phyloP scores from a whole-genome alignment of 2,329 filamentous ascomycete genomes.

The Rachicladosporium sp. region DNA sequence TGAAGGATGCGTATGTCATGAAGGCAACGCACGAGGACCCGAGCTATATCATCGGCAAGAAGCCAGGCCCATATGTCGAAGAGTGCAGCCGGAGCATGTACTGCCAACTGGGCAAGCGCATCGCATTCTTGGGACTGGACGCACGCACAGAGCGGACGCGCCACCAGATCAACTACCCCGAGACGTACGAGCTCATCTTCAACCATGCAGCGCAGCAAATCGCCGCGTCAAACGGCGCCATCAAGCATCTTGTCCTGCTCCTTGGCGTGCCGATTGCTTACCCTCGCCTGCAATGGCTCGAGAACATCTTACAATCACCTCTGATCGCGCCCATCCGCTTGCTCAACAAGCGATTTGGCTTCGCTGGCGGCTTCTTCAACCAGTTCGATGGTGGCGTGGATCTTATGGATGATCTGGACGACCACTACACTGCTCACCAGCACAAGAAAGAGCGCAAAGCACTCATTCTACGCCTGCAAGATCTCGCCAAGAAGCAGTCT shows the following conservation, averaged over 20 bases:
- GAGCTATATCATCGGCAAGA: constrained; percentile 67
- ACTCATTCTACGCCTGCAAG: constrained; percentile 54
- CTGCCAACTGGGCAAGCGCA: constrained; percentile 51
- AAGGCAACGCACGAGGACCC: constrained; percentile 46
- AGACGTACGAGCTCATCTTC: constrained; percentile 52
- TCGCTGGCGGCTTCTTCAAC: constrained; percentile 81
- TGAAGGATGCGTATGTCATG: constrained; percentile 62
- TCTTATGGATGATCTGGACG: constrained; percentile 52
- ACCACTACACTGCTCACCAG: constrained; percentile 75
- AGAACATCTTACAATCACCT: constrained; percentile 80
- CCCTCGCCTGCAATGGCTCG: constrained; percentile 80
- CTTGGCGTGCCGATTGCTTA: constrained; percentile 60
- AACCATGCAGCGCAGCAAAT: constrained; percentile 42
- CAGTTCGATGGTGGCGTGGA: constrained; percentile 71
- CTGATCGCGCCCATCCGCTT: constrained; percentile 81
- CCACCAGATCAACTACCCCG: constrained; percentile 78
- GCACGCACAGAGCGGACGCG: constrained; percentile 65
- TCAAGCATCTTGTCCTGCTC: constrained; percentile 51
- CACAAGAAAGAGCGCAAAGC: constrained; percentile 80
- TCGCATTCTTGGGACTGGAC: constrained; percentile 50
- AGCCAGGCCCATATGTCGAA: constrained; percentile 56
- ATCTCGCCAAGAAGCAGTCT: constrained; percentile 41
- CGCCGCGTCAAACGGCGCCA: constrained; percentile 36
- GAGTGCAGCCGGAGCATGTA: constrained; percentile 49
- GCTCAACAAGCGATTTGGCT: constrained; percentile 77